A percentile compares a stretch with the other conserved stretches of the same genome.
Conservation (phyloP, 768 basidiomycete species). For the Asterophora lycoperdoides region DNA sequence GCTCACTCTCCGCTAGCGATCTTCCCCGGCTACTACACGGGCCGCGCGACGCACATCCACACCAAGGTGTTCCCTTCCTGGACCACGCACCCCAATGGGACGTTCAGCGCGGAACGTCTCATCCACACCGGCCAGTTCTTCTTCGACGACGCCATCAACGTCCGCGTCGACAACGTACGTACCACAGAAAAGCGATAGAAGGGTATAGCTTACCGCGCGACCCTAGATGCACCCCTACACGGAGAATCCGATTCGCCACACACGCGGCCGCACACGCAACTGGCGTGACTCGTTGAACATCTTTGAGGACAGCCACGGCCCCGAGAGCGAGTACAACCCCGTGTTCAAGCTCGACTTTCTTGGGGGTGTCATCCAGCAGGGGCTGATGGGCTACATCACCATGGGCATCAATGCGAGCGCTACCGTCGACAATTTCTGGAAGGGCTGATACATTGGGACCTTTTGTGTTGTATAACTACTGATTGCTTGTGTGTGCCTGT, state of each 20-base stretch:
- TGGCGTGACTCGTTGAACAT: conserved; percentile 51
- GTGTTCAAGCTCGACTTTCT: conserved; percentile 48
- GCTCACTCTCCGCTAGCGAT: conserved; percentile 30
- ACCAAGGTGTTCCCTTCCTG: conserved; percentile 52
- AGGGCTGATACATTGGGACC: conserved; percentile 20
- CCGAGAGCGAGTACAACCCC: conserved; percentile 48
- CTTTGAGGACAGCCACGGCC: conserved; percentile 46
- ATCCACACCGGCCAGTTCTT: conserved; percentile 52
- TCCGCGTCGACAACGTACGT: conserved; percentile 42
- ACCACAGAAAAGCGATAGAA: background rate
- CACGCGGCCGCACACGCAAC: conserved; percentile 47
- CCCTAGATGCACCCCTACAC: conserved; percentile 48
- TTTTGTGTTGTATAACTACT: no score
- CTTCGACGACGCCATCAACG: conserved; percentile 51
- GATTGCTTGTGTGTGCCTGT: background rate
- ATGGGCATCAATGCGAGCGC: conserved; percentile 46
- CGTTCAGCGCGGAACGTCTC: conserved; percentile 41
- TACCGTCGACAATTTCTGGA: conserved; percentile 34
- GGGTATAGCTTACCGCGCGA: background rate
- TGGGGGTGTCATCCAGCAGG: conserved; percentile 48
- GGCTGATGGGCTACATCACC: conserved; percentile 50
- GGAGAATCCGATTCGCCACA: conserved; percentile 44
- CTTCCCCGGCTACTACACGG: conserved; percentile 55
- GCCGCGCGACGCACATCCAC: conserved; percentile 53
- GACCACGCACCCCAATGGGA: conserved; percentile 39